These are phyloP conservation scores for Phytopythium boreale DNA, from an alignment of 352 stramenopile genomes.

Conservation along the genomic window DNA sequence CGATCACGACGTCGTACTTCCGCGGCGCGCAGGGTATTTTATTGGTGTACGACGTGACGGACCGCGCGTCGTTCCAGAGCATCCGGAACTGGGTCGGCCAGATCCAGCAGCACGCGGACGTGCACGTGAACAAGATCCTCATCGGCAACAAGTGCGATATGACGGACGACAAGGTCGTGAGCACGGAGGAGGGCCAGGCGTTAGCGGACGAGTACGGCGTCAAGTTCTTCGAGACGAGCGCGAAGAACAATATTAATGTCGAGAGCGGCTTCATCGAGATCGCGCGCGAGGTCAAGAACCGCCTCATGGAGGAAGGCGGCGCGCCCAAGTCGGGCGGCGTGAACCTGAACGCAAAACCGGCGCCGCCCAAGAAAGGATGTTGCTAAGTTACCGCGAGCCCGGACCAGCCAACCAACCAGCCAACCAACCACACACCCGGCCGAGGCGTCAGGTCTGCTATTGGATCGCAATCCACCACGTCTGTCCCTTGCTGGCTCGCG, in stretches of 20 bases:
- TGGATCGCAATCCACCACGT: conserved; percentile 11
- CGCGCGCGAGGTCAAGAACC: conserved; percentile 87
- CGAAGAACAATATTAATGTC: conserved; percentile 96
- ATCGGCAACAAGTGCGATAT: conserved; percentile 99
- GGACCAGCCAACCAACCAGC: not conserved
- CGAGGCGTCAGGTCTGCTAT: conserved; percentile 1
- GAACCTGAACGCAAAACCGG: conserved; percentile 76
- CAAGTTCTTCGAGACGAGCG: conserved; percentile 95
- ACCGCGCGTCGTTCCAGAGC: conserved; percentile 96
- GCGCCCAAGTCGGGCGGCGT: conserved; percentile 85
- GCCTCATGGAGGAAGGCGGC: conserved; percentile 85
- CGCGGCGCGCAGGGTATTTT: conserved; percentile 98
- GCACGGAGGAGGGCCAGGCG: conserved; percentile 92
- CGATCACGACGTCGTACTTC: conserved; percentile 99
- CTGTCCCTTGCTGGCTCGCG: conserved; percentile 12
- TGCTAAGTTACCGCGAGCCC: conserved; percentile 44
- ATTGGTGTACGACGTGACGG: conserved; percentile 98
- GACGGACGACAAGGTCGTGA: conserved; percentile 96
- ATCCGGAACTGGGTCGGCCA: conserved; percentile 98
- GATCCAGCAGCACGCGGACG: conserved; percentile 98
- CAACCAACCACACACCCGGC: not conserved
- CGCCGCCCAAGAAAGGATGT: conserved; percentile 80
- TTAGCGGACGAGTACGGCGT: conserved; percentile 94
- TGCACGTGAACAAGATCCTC: conserved; percentile 99
- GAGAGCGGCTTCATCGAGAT: conserved; percentile 90